Conservation (phyloP, 2,329 filamentous ascomycete species). For the Madurella mycetomatis region DNA sequence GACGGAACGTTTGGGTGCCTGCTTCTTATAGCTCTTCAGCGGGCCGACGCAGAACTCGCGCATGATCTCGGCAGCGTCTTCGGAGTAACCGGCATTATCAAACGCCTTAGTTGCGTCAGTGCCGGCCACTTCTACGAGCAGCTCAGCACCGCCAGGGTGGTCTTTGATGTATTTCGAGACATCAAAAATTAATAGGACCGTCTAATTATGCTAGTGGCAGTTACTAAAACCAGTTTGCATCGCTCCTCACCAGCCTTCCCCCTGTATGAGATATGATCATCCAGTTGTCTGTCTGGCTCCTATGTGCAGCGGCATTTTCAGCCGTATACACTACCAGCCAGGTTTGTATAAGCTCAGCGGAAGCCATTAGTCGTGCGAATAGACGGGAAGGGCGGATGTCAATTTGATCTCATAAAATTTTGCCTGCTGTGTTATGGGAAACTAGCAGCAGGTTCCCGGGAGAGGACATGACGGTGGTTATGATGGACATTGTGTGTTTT, state of each 20-base stretch:
- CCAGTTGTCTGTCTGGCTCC: conserved; percentile 46
- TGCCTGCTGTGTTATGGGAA: no score
- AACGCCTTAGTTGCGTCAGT: conserved; percentile 76
- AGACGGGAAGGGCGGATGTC: no score
- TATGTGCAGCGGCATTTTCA: conserved; percentile 43
- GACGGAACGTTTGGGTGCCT: no score
- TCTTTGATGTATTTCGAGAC: conserved; percentile 54
- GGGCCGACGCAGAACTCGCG: conserved; percentile 32
- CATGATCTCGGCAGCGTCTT: conserved; percentile 47
- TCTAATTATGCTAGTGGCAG: background rate
- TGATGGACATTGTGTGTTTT: no score
- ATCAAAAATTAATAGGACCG: conserved; percentile 47
- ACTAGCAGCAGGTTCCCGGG: no score
- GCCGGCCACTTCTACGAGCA: conserved; percentile 72
- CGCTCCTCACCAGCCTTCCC: conserved; percentile 40
- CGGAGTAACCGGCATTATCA: conserved; percentile 79
- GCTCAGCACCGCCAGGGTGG: conserved; percentile 70
- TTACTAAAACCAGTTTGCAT: background rate
- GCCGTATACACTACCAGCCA: conserved; percentile 25
- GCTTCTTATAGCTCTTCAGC: no score
- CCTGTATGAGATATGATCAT: conserved; percentile 53
- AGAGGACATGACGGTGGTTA: no score
- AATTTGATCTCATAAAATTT: no score
- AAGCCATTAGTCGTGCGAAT: no score
- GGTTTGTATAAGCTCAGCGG: conserved; percentile 13